These are phyloP conservation scores for Camptophora hylomeconis DNA, from an alignment of 2,329 filamentous ascomycete species.

Conservation along the genomic window DNA sequence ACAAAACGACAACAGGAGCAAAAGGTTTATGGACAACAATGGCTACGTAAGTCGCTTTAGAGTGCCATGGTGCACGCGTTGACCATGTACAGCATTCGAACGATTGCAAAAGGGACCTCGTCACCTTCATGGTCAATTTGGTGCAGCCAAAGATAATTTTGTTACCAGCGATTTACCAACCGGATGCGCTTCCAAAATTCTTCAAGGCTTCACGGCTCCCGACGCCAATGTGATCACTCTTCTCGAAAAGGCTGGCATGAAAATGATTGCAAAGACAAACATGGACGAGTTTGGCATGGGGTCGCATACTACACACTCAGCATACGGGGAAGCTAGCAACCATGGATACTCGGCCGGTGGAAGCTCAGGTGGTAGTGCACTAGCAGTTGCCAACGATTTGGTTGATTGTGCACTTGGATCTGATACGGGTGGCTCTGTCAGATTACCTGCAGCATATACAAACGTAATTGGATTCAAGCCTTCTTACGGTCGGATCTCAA, in stretches of 20 bases:
- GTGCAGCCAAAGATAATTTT: slow-evolving; percentile 70
- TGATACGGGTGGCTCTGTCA: slow-evolving; percentile 81
- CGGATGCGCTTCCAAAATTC: slow-evolving; percentile 69
- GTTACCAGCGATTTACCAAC: slow-evolving; percentile 53
- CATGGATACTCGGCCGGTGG: slow-evolving; percentile 58
- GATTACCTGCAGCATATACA: slow-evolving; percentile 77
- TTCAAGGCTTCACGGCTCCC: slow-evolving; percentile 58
- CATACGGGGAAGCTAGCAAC: slow-evolving; percentile 47
- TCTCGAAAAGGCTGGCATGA: slow-evolving; percentile 49
- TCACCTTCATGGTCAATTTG: slow-evolving; percentile 11
- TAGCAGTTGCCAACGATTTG: slow-evolving; percentile 47
- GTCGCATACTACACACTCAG: slow-evolving; percentile 60
- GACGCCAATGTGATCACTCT: slow-evolving; percentile 68
- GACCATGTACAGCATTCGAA: no score
- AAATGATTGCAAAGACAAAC: slow-evolving; percentile 69
- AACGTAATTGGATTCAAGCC: slow-evolving; percentile 79
- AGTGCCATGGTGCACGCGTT: no score
- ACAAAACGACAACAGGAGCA: neutral
- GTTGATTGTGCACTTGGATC: slow-evolving; percentile 60
- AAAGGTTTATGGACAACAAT: no score
- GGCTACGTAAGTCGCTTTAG: no score
- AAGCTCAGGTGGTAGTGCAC: slow-evolving; percentile 86
- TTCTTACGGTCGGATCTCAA: slow-evolving; percentile 74
- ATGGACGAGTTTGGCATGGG: slow-evolving; percentile 97
- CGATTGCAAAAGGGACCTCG: no score